Conservation (phyloP, 108 stramenopile species). For the Nannochloropsis gaditana region DNA sequence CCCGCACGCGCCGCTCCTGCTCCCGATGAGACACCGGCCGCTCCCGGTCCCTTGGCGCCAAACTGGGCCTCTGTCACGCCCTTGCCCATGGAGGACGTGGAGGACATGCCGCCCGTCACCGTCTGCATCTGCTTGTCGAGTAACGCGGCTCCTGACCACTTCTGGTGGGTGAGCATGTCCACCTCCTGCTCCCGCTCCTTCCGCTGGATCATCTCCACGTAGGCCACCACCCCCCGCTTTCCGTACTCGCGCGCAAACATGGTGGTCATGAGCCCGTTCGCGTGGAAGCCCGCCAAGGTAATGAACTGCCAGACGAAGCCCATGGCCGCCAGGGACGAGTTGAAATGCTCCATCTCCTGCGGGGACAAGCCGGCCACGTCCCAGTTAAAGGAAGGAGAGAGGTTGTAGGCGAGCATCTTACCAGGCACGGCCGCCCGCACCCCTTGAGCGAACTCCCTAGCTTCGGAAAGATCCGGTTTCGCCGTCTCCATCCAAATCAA, state of each 20-base stretch:
- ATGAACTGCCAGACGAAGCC: slow-evolving; percentile 93
- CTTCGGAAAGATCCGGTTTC: slow-evolving; percentile 49
- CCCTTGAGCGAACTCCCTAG: slow-evolving; percentile 44
- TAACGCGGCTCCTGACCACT: slow-evolving; percentile 90
- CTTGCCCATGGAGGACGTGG: slow-evolving; percentile 77
- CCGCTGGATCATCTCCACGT: slow-evolving; percentile 84
- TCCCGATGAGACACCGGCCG: background rate
- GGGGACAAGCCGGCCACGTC: slow-evolving; percentile 84
- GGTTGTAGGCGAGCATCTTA: slow-evolving; percentile 91
- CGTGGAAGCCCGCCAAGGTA: slow-evolving; percentile 90
- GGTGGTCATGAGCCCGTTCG: slow-evolving; percentile 79
- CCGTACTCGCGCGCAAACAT: slow-evolving; percentile 75
- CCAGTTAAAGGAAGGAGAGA: slow-evolving; percentile 92
- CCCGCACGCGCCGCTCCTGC: background rate
- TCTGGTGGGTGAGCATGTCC: slow-evolving; percentile 83
- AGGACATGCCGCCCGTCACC: slow-evolving; percentile 76
- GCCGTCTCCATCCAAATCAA: slow-evolving; percentile 93
- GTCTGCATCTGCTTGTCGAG: slow-evolving; percentile 77
- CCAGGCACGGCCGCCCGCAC: slow-evolving; percentile 61
- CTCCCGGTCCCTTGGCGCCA: background rate
- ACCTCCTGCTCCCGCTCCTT: slow-evolving; percentile 75
- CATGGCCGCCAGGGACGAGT: slow-evolving; percentile 75
- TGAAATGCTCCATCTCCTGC: slow-evolving; percentile 68
- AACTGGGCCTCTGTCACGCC: slow-evolving; percentile 47
- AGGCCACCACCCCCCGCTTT: slow-evolving; percentile 76